Percentiles rank a stretch among this genome's conserved stretches.
These are phyloP conservation scores for Fragaria ananassa DNA, from an alignment of 306 rosid genomes.

Conservation along the genomic window DNA sequence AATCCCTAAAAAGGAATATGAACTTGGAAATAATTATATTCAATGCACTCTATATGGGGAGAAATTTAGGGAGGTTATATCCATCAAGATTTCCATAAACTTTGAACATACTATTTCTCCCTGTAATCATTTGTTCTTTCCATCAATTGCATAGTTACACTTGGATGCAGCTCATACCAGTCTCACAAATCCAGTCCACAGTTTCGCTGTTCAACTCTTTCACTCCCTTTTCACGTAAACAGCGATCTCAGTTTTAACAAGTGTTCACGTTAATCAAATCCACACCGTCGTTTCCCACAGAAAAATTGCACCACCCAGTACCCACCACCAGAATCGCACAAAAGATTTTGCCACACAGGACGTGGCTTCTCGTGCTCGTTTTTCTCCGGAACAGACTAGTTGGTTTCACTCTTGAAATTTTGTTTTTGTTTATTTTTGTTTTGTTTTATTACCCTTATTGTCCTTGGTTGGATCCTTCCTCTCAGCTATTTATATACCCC, in stretches of 20 bases:
- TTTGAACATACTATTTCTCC: not conserved
- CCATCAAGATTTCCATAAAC: not conserved
- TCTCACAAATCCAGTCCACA: not conserved
- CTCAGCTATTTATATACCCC: not conserved
- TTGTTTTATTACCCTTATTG: not conserved
- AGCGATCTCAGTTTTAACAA: not conserved
- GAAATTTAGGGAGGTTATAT: not conserved
- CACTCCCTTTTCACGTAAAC: not conserved
- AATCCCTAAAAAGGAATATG: not conserved
- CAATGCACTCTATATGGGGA: not conserved
- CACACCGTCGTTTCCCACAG: no score
- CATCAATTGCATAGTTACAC: not conserved
- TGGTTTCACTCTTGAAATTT: not conserved
- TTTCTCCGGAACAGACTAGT: not conserved
- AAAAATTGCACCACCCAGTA: not conserved
- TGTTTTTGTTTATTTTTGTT: not conserved
- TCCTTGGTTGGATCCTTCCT: not conserved
- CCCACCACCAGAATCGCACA: not conserved
- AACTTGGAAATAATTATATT: not conserved
- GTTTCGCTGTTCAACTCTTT: not conserved
- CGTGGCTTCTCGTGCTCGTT: conserved; percentile 15
- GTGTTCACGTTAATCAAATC: conserved; percentile 2
- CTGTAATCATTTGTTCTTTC: not conserved
- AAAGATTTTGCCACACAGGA: not conserved
- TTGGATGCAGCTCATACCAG: not conserved